Evolutionary conservation across 805 yeast genomes (phyloP).

Genomic region (Teunomyces tritomae): DNA sequence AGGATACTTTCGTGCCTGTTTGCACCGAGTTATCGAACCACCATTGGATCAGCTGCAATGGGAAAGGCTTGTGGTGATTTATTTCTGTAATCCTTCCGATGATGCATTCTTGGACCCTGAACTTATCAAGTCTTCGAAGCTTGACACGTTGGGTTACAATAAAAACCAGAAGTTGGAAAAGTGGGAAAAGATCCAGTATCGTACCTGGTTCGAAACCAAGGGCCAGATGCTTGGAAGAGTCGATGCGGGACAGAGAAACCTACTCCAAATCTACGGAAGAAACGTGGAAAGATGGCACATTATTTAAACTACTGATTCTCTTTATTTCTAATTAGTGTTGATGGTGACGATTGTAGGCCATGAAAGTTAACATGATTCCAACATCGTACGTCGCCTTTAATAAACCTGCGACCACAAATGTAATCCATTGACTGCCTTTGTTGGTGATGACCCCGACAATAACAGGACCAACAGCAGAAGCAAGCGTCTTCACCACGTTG

Average conservation of each 20-base stretch:
- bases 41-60: constrained; percentile 38
- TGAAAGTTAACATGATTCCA: constrained; percentile 33
- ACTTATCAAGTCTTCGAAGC: constrained; percentile 34
- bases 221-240: constrained; percentile 19
- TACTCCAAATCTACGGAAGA: constrained; percentile 16
- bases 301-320: neutral
- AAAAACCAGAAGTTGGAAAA: constrained; percentile 23
- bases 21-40: constrained; percentile 49
- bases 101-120: constrained; percentile 42
- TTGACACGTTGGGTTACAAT: constrained; percentile 29
- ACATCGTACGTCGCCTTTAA: constrained; percentile 40
- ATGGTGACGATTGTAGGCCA: constrained; percentile 23
- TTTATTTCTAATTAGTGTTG: neutral
- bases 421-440: constrained; percentile 36
- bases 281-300: constrained; percentile 22
- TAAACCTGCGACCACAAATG: constrained; percentile 41
- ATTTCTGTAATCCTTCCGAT: constrained; percentile 40
- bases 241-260: constrained; percentile 18
- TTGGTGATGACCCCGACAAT: constrained; percentile 40
- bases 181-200: constrained; percentile 38
- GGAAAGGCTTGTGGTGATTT: constrained; percentile 40
- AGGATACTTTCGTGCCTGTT: constrained; percentile 44
- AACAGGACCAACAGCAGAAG: constrained; percentile 42
- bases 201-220: constrained; percentile 34
- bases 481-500: constrained; percentile 42